Conservation (phyloP, 2,329 filamentous ascomycete genomes). For the Dactylellina parvicollis region DNA sequence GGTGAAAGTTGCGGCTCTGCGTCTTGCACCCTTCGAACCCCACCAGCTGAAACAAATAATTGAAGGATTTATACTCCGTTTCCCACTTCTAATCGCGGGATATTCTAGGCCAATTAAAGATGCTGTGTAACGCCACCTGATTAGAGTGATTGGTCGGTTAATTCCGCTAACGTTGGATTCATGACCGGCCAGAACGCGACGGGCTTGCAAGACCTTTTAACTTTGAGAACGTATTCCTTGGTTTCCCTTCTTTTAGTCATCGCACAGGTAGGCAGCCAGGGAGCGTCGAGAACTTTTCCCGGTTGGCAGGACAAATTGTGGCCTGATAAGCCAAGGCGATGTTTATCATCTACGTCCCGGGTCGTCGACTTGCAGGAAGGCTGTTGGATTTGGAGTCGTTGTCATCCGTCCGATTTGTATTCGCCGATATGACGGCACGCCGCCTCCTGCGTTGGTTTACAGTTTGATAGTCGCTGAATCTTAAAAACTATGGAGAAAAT, state of each 20-base stretch:
- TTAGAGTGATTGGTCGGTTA: not conserved
- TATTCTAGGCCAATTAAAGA: not conserved
- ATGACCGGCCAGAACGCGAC: too few relatives aligned
- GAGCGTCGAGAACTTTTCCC: too few relatives aligned
- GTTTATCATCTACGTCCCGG: not conserved
- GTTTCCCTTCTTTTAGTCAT: not conserved
- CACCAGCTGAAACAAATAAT: not conserved
- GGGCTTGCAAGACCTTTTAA: too few relatives aligned
- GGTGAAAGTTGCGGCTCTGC: too few relatives aligned
- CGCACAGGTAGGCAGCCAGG: too few relatives aligned
- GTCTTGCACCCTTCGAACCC: not conserved
- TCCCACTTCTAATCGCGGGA: not conserved
- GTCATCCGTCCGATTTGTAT: not conserved
- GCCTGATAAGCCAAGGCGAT: not conserved
- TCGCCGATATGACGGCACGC: not conserved
- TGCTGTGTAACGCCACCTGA: not conserved
- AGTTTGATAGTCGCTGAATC: not conserved
- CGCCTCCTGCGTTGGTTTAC: not conserved
- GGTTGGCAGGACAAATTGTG: too few relatives aligned
- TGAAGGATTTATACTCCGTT: not conserved
- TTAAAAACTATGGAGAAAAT: not conserved
- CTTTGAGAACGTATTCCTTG: not conserved
- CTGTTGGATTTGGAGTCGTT: not conserved
- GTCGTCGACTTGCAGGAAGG: slow-evolving; percentile 5
- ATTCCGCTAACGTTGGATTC: too few relatives aligned